Percentiles rank a stretch among this genome's conserved stretches.
Conservation (phyloP, 1,139 yeast species). For the Protomyces pachydermus region DNA sequence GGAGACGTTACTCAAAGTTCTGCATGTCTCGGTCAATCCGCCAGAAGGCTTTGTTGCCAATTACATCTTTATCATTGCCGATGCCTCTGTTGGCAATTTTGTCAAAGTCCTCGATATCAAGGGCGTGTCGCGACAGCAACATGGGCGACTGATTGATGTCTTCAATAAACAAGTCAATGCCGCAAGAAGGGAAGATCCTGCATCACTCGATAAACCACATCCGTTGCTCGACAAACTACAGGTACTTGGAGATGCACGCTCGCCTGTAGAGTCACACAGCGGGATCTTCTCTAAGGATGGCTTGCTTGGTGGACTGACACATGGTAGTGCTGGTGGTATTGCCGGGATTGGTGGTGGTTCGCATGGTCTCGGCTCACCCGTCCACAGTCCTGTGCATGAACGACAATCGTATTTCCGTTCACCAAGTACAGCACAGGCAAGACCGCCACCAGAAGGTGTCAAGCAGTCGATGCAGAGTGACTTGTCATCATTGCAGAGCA, state of each 20-base stretch:
- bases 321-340: neutral
- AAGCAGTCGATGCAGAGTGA: neutral
- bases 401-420: neutral
- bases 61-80: conserved; percentile 66
- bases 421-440: neutral
- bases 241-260: neutral
- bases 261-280: neutral
- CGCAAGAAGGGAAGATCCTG: neutral
- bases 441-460: neutral
- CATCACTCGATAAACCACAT: neutral
- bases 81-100: conserved; percentile 58
- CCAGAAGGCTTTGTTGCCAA: conserved; percentile 60
- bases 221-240: neutral
- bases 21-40: conserved; percentile 59
- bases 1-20: conserved; percentile 60
- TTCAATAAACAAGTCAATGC: neutral
- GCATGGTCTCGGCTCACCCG: neutral
- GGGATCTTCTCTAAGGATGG: neutral
- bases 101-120: conserved; percentile 60
- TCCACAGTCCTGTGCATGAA: neutral
- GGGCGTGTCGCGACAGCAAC: conserved; percentile 35
- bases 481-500: neutral
- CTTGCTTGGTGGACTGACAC: neutral
- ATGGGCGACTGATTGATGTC: conserved; percentile 7
- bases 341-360: neutral